Conservation (phyloP, 78 protist species). For the Trichosphaerium sp. region DNA sequence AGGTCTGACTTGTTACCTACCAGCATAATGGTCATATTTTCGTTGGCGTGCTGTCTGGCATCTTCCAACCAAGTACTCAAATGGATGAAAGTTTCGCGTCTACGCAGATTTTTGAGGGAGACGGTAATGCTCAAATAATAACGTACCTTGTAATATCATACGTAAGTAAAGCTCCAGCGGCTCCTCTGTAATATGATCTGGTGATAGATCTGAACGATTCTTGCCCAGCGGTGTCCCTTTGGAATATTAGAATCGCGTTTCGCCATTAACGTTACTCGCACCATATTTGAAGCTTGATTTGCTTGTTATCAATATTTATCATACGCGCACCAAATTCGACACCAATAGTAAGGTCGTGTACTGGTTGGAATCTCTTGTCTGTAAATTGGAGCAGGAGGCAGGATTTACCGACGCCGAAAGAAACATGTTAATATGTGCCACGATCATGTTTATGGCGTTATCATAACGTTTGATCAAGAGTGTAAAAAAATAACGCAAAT, state of each 20-base stretch:
- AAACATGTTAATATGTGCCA: background rate
- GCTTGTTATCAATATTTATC: slow-evolving; percentile 62
- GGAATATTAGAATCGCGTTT: background rate
- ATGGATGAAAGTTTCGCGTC: slow-evolving; percentile 92
- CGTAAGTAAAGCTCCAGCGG: slow-evolving; percentile 35
- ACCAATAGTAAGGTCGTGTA: slow-evolving; percentile 89
- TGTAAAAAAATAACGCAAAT: background rate
- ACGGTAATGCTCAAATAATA: background rate
- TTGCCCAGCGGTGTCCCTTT: slow-evolving; percentile 67
- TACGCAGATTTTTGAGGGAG: too few species aligned
- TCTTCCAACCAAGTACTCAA: slow-evolving; percentile 78
- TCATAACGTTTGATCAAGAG: background rate
- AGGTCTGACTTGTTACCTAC: slow-evolving; percentile 89
- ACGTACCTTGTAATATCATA: slow-evolving; percentile 8
- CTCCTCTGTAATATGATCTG: slow-evolving; percentile 86
- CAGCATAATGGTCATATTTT: slow-evolving; percentile 80
- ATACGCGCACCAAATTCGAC: slow-evolving; percentile 89
- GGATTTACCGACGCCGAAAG: slow-evolving; percentile 68
- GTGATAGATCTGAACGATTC: slow-evolving; percentile 90
- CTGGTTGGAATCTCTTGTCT: slow-evolving; percentile 82
- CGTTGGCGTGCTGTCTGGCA: slow-evolving; percentile 61
- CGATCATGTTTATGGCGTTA: background rate
- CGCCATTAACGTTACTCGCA: slow-evolving; percentile 17
- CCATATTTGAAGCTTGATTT: slow-evolving; percentile 90
- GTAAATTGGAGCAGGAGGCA: slow-evolving; percentile 86